A percentile compares a stretch with the other conserved stretches of the same genome.
These are phyloP conservation scores for Penicillium subrubescens DNA, from an alignment of 495 filamentous ascomycete species.

Conservation along the genomic window DNA sequence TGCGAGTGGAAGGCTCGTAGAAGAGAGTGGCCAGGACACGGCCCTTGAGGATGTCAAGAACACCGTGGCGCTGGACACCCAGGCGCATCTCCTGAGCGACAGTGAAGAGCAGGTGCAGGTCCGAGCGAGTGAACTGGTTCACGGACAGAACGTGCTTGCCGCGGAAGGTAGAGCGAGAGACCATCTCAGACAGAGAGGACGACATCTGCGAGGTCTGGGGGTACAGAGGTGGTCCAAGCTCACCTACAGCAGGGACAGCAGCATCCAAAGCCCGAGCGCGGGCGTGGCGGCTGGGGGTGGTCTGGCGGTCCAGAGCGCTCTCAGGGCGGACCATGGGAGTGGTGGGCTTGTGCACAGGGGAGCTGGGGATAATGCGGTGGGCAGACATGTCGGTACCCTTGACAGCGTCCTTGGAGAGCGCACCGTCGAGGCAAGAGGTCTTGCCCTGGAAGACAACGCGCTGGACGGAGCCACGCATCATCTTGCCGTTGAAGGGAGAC, in stretches of 20 bases:
- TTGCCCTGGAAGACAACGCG: conserved; percentile 77
- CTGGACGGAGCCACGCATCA: conserved; percentile 72
- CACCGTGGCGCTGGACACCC: conserved; percentile 85
- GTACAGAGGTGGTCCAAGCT: conserved; percentile 57
- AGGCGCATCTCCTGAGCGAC: conserved; percentile 96
- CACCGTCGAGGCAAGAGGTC: conserved; percentile 77
- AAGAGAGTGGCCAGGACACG: conserved; percentile 88
- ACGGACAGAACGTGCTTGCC: conserved; percentile 85
- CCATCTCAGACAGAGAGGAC: conserved; percentile 66
- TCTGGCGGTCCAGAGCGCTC: conserved; percentile 47
- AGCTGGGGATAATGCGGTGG: conserved; percentile 60
- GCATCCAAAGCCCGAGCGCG: conserved; percentile 32
- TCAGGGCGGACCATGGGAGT: conserved; percentile 50
- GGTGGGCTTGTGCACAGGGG: conserved; percentile 56
- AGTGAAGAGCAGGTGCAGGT: conserved; percentile 91
- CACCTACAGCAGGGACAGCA: conserved; percentile 40
- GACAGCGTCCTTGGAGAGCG: conserved; percentile 53
- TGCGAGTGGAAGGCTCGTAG: conserved; percentile 96
- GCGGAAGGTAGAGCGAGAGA: conserved; percentile 82
- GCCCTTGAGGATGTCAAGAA: conserved; percentile 83
- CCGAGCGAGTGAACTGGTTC: conserved; percentile 79
- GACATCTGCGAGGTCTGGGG: conserved; percentile 47
- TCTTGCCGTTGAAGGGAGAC: conserved; percentile 77
- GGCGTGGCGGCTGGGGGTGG: conserved; percentile 40
- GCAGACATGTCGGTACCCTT: conserved; percentile 78